Evolutionary conservation across 345 rosid species (phyloP).

Genomic region (Rhodamnia argentea): DNA sequence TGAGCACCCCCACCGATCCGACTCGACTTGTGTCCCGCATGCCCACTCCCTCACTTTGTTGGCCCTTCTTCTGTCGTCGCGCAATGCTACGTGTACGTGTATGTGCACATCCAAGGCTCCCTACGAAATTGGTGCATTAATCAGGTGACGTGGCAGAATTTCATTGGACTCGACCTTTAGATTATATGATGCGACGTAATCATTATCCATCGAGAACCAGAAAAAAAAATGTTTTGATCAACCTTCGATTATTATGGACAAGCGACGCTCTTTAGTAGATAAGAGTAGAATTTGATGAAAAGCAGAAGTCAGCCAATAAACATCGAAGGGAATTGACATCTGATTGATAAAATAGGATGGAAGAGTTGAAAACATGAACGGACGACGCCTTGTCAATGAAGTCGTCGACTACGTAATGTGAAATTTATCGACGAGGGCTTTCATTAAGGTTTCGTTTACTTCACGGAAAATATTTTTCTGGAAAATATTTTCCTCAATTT

Average conservation of each 20-base stretch:
- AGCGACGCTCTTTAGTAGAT: neutral
- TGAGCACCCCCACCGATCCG: neutral
- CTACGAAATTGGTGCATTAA: neutral
- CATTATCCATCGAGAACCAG: neutral
- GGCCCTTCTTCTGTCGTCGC: neutral
- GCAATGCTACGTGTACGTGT: neutral
- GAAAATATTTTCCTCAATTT: no score
- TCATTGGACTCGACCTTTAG: neutral
- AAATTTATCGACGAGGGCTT: neutral
- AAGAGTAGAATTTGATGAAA: neutral
- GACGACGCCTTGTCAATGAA: neutral
- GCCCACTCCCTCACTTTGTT: neutral
- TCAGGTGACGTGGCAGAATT: neutral
- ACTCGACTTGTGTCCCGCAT: neutral
- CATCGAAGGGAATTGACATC: neutral
- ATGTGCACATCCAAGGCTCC: neutral
- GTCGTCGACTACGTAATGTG: fast-evolving
- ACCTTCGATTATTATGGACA: neutral
- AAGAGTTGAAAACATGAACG: no score
- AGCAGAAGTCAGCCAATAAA: neutral
- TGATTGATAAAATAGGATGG: neutral
- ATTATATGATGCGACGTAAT: neutral
- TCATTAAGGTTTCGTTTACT: no score
- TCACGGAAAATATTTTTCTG: no score
- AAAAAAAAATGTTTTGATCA: fast-evolving